A percentile compares a stretch with the other conserved stretches of the same genome.
phyloP scores from a whole-genome alignment of 2,329 filamentous ascomycete genomes.

The Stagonosporopsis chrysanthemi region DNA sequence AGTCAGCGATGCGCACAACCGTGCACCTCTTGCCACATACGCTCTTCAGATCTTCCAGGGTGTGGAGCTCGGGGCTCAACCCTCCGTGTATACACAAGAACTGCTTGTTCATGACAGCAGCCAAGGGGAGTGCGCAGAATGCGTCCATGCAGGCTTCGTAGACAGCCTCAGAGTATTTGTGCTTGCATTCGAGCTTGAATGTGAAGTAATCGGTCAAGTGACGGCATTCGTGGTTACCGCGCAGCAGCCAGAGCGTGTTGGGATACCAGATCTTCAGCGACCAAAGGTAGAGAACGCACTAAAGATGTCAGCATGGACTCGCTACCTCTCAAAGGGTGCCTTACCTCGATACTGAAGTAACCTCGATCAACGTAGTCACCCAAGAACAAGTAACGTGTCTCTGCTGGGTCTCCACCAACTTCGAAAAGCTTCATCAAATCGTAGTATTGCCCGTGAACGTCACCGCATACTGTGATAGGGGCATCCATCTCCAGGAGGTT shows the following conservation, averaged over 20 bases:
- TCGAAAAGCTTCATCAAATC: constrained; percentile 99
- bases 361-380: constrained; percentile 98
- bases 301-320: constrained; percentile 42
- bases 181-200: constrained; percentile 99
- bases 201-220: constrained; percentile 99
- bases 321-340: background rate
- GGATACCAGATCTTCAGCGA: constrained; percentile 99
- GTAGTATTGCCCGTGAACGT: constrained; percentile 98
- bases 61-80: constrained; percentile 93
- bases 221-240: constrained; percentile 97
- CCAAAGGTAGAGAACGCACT: constrained; percentile 97
- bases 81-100: constrained; percentile 98
- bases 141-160: constrained; percentile 99
- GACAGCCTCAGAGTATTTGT: constrained; percentile 96
- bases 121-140: constrained; percentile 91
- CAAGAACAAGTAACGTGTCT: constrained; percentile 95
- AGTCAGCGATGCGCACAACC: constrained; percentile 27
- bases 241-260: constrained; percentile 93
- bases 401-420: constrained; percentile 93
- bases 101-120: constrained; percentile 99
- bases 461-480: constrained; percentile 97
- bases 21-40: constrained; percentile 59
- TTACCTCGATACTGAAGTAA: constrained; percentile 95
- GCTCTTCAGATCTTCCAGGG: constrained; percentile 89
- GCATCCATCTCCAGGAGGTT: constrained; percentile 99